Evolutionary conservation across 345 rosid genomes (phyloP), one percentile per base, ranked within the genome.

Genomic region (Acer yangbiense): DNA sequence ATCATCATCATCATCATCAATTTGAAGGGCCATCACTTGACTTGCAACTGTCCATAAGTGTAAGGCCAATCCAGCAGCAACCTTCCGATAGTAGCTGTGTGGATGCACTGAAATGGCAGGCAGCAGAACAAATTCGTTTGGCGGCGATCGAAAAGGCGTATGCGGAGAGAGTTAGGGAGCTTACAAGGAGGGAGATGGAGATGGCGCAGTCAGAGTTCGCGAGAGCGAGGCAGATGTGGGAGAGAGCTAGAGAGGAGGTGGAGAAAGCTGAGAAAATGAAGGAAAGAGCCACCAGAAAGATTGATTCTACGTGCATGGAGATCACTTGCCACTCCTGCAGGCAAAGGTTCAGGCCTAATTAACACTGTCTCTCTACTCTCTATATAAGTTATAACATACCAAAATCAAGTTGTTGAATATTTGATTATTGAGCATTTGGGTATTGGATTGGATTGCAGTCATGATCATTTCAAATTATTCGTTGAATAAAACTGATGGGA

Each of bases 281-380:
- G 86, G 93, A 91, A 69, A 83, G 89, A 81, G 93, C 97, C 23
- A 88, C 93, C 57, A 81, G 80, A 64, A 87, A 77, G 88, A 85
- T 86, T 2, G 99, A 92, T 88, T 86, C 93, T 67, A 73, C 89
- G 78, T 90, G 94, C 90, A 84, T 90, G 89, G 97, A 96, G 91
- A 89, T 94, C 87, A 96, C 99, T 83, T 96, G 99, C 77, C 99
- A 94, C 17, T 94, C 97, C 77, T 96, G 99, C 88, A 89, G 97
- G 80, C 97, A 92, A 82, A 90, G 90, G 84, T 94, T 96, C 86
- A 91, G 93, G 85, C 90, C 91, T 74, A 35, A 35, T 35, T 86
- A 25, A 85, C 60, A 68, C 41, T 44, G 8, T 18, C 16, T 50
- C 55, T 10, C 0, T 14, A 57, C 54, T 61, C 0, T 43, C 39